Evolutionary conservation across 139 green algal species (phyloP).

Genomic region (Chlorella sp.): DNA sequence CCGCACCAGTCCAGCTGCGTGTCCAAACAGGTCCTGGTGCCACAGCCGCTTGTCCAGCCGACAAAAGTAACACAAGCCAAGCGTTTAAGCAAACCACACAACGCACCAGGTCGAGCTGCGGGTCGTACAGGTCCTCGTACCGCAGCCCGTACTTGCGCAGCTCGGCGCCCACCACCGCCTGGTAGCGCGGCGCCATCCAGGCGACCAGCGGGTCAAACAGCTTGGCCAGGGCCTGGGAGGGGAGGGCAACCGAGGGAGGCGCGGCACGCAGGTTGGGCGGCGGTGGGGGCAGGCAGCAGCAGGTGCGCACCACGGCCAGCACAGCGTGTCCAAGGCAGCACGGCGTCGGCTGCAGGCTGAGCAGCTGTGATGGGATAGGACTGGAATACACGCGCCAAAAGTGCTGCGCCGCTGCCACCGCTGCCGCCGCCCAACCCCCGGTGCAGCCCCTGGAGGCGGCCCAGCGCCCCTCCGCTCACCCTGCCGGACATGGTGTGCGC

Average conservation of each 20-base stretch:
- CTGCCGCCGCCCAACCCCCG: background rate
- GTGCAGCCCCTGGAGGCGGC: background rate
- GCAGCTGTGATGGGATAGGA: too few relatives aligned
- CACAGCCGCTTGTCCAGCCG: too few relatives aligned
- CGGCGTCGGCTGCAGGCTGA: background rate
- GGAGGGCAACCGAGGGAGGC: background rate
- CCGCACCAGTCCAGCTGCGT: too few relatives aligned
- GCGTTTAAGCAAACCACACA: background rate
- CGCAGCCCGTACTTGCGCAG: constrained; percentile 91
- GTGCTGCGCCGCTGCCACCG: background rate
- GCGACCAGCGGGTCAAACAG: constrained; percentile 67
- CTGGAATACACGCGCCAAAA: too few relatives aligned
- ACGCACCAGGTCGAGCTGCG: constrained; percentile 74
- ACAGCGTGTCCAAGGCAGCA: background rate
- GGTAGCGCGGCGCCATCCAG: constrained; percentile 66
- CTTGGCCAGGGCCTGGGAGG: constrained; percentile 39
- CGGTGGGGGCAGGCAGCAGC: background rate
- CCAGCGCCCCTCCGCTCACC: background rate
- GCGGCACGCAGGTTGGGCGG: background rate
- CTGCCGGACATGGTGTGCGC: constrained; percentile 1
- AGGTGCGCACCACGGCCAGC: background rate
- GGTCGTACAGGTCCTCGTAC: constrained; percentile 97
- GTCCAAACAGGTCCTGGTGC: too few relatives aligned
- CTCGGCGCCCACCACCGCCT: constrained; percentile 71
- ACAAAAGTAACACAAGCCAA: too few relatives aligned